Conservation (phyloP, 2,329 filamentous ascomycete species). For the Apiospora marii region DNA sequence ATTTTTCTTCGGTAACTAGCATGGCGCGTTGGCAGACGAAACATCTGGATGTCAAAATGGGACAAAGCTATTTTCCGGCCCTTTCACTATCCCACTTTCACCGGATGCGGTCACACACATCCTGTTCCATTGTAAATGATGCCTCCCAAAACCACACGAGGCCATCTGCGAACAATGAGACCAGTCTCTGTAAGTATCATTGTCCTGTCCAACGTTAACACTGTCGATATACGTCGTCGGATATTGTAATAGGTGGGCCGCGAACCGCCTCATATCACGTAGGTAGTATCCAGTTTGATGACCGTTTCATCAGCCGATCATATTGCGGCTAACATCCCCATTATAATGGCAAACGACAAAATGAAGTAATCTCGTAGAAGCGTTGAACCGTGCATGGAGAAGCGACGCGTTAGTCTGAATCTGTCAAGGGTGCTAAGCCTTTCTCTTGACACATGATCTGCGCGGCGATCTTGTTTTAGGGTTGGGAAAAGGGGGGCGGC, state of each 20-base stretch:
- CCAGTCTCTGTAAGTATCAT: not conserved
- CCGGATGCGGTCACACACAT: not conserved
- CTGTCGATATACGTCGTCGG: not conserved
- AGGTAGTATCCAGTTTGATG: not conserved
- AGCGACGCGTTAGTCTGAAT: not conserved
- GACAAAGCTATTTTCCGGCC: not conserved
- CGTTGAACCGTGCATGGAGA: not conserved
- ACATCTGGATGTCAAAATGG: not conserved
- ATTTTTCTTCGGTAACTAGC: not conserved
- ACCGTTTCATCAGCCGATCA: no score
- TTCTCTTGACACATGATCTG: slow-evolving; percentile 15
- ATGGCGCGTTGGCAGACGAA: not conserved
- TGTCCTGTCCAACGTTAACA: not conserved
- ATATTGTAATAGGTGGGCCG: not conserved
- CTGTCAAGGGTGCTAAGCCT: not conserved
- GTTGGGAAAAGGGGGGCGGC: not conserved
- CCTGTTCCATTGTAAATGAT: not conserved
- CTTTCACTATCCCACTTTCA: not conserved
- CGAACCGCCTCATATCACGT: not conserved
- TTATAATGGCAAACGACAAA: not conserved
- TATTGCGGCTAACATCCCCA: not conserved
- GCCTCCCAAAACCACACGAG: not conserved
- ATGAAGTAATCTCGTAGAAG: not conserved
- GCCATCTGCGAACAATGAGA: not conserved
- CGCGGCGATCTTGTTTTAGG: not conserved